phyloP scores from a whole-genome alignment of 306 rosid genomes.

The Abrus pulchellus region DNA sequence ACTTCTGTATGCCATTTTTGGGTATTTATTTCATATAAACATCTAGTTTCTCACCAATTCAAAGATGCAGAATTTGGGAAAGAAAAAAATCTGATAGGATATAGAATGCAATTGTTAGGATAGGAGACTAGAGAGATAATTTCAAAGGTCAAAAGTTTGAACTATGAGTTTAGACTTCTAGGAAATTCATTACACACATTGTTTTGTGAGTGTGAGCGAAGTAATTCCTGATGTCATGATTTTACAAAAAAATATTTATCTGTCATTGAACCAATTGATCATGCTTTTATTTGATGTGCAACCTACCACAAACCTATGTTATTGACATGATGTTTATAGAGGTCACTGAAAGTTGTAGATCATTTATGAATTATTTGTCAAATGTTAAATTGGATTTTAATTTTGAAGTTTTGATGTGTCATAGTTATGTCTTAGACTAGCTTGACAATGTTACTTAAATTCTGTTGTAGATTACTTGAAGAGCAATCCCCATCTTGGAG shows the following conservation, averaged over 20 bases:
- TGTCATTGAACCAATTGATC: slow-evolving; percentile 1
- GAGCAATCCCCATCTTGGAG: slow-evolving; percentile 84
- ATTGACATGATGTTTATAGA: slow-evolving; percentile 24
- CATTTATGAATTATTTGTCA: slow-evolving; percentile 28
- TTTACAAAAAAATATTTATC: background rate
- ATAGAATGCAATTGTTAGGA: background rate
- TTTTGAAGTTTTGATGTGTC: slow-evolving; percentile 40
- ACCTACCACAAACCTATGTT: background rate
- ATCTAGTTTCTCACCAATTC: background rate
- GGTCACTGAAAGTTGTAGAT: slow-evolving; percentile 29
- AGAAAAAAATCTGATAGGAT: background rate
- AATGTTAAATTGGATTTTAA: slow-evolving; percentile 40
- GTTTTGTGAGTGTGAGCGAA: slow-evolving; percentile 8
- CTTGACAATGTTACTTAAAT: slow-evolving; percentile 42
- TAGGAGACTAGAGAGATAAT: background rate
- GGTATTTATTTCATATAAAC: background rate
- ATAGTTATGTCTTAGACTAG: slow-evolving; percentile 39
- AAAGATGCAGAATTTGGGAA: slow-evolving; percentile 3
- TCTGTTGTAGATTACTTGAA: slow-evolving; percentile 71
- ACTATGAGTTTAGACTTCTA: slow-evolving; percentile 23
- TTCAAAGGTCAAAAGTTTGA: slow-evolving; percentile 13
- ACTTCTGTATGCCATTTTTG: slow-evolving; percentile 2
- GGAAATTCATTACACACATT: slow-evolving; percentile 1
- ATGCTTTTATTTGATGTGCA: slow-evolving; percentile 3
- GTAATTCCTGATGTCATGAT: slow-evolving; percentile 23